Base-by-base conservation (phyloP, 352 stramenopile genomes). In the Lagenidium giganteum region DNA sequence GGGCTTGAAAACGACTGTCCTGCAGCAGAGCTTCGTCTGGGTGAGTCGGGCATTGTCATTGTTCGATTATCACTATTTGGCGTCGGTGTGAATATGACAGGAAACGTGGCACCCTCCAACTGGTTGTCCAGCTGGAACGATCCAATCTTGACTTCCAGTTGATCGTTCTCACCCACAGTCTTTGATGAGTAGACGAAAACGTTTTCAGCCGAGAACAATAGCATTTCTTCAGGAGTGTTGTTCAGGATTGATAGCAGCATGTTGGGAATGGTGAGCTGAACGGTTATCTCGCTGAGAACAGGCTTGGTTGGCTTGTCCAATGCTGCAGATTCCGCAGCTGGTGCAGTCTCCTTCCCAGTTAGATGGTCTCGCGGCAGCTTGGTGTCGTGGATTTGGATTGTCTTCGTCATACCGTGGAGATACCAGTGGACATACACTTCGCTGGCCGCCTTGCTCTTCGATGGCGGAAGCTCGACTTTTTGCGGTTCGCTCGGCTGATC, bases 51-150 rank as follows among this genome's bases (percentile, higher is more conserved):
- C n/a, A n/a, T n/a, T n/a, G n/a, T n/a, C n/a, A n/a, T n/a, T n/a
- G n/a, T n/a, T n/a, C n/a, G n/a, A n/a, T n/a, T n/a, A n/a, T n/a
- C n/a, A n/a, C n/a, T n/a, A n/a, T n/a, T n/a, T 9, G 78, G 69
- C 24, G 81, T 69, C 2, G 80, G 75, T 1, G 79, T 88, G 28
- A 95, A 88, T 3, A 92, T 65, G 8, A 95, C 82, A 3, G 83
- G 82, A 35, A 91, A 93, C 22, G 90, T 64, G 3, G 83, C 76
- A 3, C 67, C 72, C 20, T 54, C 64, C 8, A 90, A 54, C 31
- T 95, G 82, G 26, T 92, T 95, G 37, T 93, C 83, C 0, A 93
- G 67, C 55, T 95, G 82, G 27, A 95, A 76, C 16, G 69, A 83
- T 4, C 76, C 68, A 20, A 95, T 70, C 37, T 90, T 90, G 28